A percentile compares a stretch with the other conserved stretches of the same genome.
Conservation (phyloP, 2,329 filamentous ascomycete species). For the Colletotrichum shisoi region DNA sequence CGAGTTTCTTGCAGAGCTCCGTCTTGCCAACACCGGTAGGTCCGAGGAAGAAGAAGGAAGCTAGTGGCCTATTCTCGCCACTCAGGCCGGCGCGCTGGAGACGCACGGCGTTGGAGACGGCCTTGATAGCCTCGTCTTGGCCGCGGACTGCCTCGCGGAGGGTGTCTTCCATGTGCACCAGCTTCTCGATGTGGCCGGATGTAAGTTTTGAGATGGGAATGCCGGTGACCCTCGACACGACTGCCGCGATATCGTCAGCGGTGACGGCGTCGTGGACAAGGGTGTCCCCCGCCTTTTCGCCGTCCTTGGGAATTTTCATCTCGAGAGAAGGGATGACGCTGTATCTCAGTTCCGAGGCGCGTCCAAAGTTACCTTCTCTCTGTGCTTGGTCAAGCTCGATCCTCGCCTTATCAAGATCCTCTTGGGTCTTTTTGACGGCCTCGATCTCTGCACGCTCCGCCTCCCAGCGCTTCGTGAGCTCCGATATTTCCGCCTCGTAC, state of each 20-base stretch:
- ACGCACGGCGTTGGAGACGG: constrained; percentile 90
- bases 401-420: constrained; percentile 84
- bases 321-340: constrained; percentile 84
- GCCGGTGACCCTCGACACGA: constrained; percentile 89
- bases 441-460: constrained; percentile 87
- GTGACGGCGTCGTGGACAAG: constrained; percentile 95
- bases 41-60: constrained; percentile 96
- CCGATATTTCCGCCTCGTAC: constrained; percentile 78
- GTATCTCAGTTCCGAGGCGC: constrained; percentile 90
- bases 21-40: constrained; percentile 98
- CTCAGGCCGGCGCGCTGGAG: constrained; percentile 92
- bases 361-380: constrained; percentile 84
- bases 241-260: constrained; percentile 89
- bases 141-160: constrained; percentile 85
- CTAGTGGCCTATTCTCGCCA: constrained; percentile 88
- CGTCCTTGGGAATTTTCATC: constrained; percentile 79
- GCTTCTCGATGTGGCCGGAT: constrained; percentile 89
- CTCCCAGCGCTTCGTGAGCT: constrained; percentile 85
- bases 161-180: constrained; percentile 94
- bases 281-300: constrained; percentile 59
- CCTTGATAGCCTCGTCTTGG: constrained; percentile 90
- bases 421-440: constrained; percentile 83
- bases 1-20: constrained; percentile 95
- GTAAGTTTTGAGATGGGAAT: constrained; percentile 94
- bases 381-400: constrained; percentile 88